A percentile compares a stretch with the other conserved stretches of the same genome.
Evolutionary conservation across 345 rosid species (phyloP).

Genomic region (Cardamine chenopodiifolia): DNA sequence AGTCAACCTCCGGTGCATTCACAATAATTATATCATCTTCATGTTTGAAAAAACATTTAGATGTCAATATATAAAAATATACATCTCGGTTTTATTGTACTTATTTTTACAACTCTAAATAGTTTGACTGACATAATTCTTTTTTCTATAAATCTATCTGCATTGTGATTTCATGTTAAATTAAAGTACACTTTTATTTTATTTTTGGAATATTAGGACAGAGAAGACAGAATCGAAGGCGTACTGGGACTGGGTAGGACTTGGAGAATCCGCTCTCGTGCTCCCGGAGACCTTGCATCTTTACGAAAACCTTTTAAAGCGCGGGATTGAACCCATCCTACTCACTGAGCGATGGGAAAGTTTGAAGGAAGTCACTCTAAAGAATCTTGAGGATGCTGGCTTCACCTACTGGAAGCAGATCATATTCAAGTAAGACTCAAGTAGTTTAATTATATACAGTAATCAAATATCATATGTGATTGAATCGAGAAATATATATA

Average conservation of each 20-base stretch:
- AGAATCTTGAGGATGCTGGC: slow-evolving; percentile 48
- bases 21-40: background rate
- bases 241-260: slow-evolving; percentile 9
- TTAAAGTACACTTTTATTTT: background rate
- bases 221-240: slow-evolving; percentile 8
- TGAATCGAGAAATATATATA: background rate
- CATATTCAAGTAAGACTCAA: slow-evolving; percentile 42
- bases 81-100: background rate
- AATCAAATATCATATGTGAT: background rate
- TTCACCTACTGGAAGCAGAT: slow-evolving; percentile 47
- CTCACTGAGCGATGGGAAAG: slow-evolving; percentile 43
- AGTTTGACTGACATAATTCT: background rate
- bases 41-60: background rate
- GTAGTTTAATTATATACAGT: background rate
- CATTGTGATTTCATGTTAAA: background rate
- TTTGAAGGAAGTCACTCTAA: slow-evolving; percentile 12
- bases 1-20: background rate
- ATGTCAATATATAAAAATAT: background rate
- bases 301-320: slow-evolving; percentile 37
- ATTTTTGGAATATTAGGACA: slow-evolving; percentile 29
- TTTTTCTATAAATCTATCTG: background rate
- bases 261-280: slow-evolving; percentile 41
- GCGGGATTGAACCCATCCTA: slow-evolving; percentile 48
- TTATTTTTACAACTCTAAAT: background rate
- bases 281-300: slow-evolving; percentile 44